Base-by-base conservation (phyloP, 768 basidiomycete genomes). In the Albatrellus ellisii region DNA sequence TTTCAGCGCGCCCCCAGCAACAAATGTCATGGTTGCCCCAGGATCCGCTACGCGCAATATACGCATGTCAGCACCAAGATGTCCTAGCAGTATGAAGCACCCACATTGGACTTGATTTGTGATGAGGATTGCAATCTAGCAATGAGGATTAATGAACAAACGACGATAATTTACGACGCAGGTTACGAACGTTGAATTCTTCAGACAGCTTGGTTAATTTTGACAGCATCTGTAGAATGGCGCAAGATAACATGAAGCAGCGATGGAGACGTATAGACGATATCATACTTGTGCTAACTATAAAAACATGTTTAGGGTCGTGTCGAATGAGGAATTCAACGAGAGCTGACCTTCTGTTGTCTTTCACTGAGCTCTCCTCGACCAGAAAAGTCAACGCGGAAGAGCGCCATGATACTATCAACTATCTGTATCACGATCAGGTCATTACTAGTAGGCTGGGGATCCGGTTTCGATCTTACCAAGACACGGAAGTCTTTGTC, bases 341-440 rank as follows among this genome's bases (percentile, higher is more conserved):
- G 12, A 12, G 3, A 14, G 46, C 52, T 34, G 37, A 77, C 84
- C 65, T 90, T 90, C 57, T 97, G 92, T 56, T 92, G 91, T 39
- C 91, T 70, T 63, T 92, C 90, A 51, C 89, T 91, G 29, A 95
- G 62, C 58, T 95, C 94, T 24, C 92, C 94, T 65, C 92, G 68
- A 17, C 92, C 92, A 3, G 86, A 87, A 58, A 68, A 98, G 60
- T 98, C 92, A 33, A 90, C 86, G 15, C 90, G 77, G 59, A 98
- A 98, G 5, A 94, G 70, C 22, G 92, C 94, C 88, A 98, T 94
- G 46, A 97, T 92, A 52, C 87, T 91, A 57, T 97, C 94, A 26
- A 97, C 74, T 45, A 97, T 90, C 82, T 94, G 54, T 26, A 20
- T 12, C 26, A 36, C n/a, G 10, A 18, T 39, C 36, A 20, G 28